Base-by-base conservation (phyloP, 2,329 filamentous ascomycete genomes). In the Talaromyces sp. region DNA sequence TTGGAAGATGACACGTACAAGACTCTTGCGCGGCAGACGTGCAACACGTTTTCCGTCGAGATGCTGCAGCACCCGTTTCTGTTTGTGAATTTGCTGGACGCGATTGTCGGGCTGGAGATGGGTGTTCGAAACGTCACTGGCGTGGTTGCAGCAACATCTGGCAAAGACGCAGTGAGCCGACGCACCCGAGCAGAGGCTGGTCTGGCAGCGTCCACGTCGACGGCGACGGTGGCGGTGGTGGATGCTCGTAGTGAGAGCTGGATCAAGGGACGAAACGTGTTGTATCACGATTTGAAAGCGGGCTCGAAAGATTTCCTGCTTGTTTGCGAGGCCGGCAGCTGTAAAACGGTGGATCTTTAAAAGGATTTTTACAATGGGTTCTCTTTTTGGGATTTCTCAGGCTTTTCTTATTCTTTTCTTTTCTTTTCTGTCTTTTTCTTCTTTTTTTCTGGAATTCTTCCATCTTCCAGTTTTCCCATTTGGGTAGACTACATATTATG, bases 41-140 rank as follows among this genome's bases (percentile, higher is more conserved):
- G 93, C 63, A 86, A 86, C 62, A 91, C 92, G 0, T 99, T 99
- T 66, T 91, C 96, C 67, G 88, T 90, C 0, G 95, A 99, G 77
- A 87, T 96, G 66, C 81, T 96, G 70, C 92, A 98, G 73, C 92
- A 98, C 68, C 92, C 95, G 0, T 96, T 95, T 81, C 81, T 98
- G 2, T 98, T 96, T 75, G 88, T 90, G 0, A 89, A 89, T 4
- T 81, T 98, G 67, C 81, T 98, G 67, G 84, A 86, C 3, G 84
- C 84, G 0, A 85, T 98, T 2, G 90, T 96, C 10, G 85, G 87
- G 1, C 85, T 88, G 4, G 84, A 88, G 62, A 75, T 96, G 3
- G 92, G 92, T 0, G 82, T 87, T 2, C 82, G 82, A 58, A 82
- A 82, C 19, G 71, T 86, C 2, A 82, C 88, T 10, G 77, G 87